These are phyloP conservation scores for Garcia nutans DNA, from an alignment of 345 rosid genomes.

Conservation along the genomic window DNA sequence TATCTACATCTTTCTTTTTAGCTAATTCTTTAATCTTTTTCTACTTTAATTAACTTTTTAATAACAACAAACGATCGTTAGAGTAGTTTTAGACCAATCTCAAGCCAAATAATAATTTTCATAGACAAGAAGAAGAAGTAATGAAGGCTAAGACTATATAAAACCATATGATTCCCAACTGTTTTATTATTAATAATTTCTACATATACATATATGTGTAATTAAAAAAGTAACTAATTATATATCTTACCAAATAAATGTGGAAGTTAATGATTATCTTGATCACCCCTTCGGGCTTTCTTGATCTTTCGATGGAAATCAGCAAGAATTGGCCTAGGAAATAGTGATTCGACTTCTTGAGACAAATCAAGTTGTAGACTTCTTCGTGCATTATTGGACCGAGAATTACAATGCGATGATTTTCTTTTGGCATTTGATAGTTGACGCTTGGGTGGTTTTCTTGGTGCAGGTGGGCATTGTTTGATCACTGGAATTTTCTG, in stretches of 20 bases:
- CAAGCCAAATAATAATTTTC: neutral
- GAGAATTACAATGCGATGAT: neutral
- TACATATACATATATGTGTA: neutral
- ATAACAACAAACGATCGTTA: neutral
- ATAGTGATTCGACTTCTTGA: conserved; percentile 46
- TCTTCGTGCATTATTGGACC: neutral
- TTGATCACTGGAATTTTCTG: conserved; percentile 20
- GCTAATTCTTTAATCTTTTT: conserved; percentile 13
- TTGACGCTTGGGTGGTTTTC: conserved; percentile 11
- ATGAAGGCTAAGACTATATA: neutral
- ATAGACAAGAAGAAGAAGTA: neutral
- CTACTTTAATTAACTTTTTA: conserved; percentile 27
- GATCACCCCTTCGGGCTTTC: conserved; percentile 50
- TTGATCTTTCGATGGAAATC: conserved; percentile 41
- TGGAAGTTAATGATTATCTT: neutral
- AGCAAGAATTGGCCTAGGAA: conserved; percentile 19
- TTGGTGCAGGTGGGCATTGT: conserved; percentile 31
- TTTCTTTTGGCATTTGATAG: conserved; percentile 34
- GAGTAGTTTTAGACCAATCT: neutral
- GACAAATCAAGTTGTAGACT: conserved; percentile 40
- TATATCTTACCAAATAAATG: conserved; percentile 3
- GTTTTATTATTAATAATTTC: neutral
- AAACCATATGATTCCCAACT: neutral
- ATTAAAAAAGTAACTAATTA: neutral
- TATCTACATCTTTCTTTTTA: conserved; percentile 8